Evolutionary conservation across 371 early-diverging fungal genomes (phyloP), one percentile per base, ranked within the genome.

Genomic region (Lichtheimia ramosa): DNA sequence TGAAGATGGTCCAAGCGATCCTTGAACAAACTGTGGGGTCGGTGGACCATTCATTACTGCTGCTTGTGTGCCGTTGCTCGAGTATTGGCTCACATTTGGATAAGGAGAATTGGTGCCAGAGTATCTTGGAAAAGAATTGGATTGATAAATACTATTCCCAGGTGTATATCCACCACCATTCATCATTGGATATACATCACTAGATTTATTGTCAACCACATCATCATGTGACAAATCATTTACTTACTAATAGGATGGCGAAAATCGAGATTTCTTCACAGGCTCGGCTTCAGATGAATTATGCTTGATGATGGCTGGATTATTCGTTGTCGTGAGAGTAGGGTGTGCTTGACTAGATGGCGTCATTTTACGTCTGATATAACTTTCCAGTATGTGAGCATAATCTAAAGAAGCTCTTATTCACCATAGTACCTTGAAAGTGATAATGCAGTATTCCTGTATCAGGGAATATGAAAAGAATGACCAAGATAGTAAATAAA

Each of bases 161-260:
- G 56, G n/a, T 40, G 48, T 21, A 40, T 56, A 58, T 51, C 67
- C 65, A 42, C 48, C 58, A 46, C 58, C 62, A 34, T 50, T 62
- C 56, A 67, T 65, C 71, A 71, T 71, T 51, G 62, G 62, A 53
- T 71, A 71, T 3, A 55, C 56, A 24, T 71, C 71, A 50, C 62
- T 65, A 53, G 48, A 49, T 25, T 2, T 18, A 43, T 18, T 15
- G 43, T 21, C 20, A 40, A 23, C 23, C 14, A 21, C 23, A 56
- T 21, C 8, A 56, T 23, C 14, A 46, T 14, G 28, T 18, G 14
- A 24, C 28, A 7, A 27, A 7, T 15, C 27, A 40, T 3, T 5
- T 0, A 43, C 64, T 64, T 59, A 64, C 64, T 64, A 59, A 43
- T 64, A 64, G 5, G 59, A 43, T 6, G 48, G 59, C 21, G 64